phyloP scores from a whole-genome alignment of 2,329 filamentous ascomycete genomes.

The Grosmannia clavigera region DNA sequence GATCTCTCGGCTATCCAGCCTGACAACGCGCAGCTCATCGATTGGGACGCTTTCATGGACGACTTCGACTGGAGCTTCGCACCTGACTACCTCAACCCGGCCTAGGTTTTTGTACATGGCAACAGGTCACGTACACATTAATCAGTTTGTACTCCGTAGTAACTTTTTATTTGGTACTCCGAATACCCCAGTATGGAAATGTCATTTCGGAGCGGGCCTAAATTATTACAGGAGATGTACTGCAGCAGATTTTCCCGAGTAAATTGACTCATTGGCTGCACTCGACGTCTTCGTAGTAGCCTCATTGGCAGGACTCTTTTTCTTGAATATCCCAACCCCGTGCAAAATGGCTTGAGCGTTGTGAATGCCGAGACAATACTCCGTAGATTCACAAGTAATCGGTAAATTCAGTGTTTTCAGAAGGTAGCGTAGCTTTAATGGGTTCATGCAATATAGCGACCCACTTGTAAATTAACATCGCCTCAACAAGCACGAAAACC shows the following conservation, averaged over 20 bases:
- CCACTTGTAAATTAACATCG: not conserved
- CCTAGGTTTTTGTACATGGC: not conserved
- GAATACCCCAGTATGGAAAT: not conserved
- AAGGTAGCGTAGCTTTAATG: no score
- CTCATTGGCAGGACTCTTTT: no score
- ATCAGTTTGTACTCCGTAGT: not conserved
- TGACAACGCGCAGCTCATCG: conserved; percentile 27
- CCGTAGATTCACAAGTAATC: no score
- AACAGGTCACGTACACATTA: not conserved
- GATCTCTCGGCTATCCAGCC: conserved; percentile 9
- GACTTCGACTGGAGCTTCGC: conserved; percentile 34
- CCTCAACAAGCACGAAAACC: not conserved
- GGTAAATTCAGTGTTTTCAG: no score
- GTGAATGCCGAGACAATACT: no score
- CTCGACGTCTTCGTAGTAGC: no score
- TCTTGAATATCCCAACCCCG: no score
- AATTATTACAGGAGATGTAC: not conserved
- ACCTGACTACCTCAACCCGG: conserved; percentile 13
- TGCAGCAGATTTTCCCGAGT: not conserved
- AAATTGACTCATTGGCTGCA: no score
- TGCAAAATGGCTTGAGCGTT: no score
- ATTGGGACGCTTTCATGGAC: conserved; percentile 38
- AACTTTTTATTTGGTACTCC: not conserved
- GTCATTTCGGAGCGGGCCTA: not conserved
- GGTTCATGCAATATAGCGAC: not conserved